A percentile compares a stretch with the other conserved stretches of the same genome.
phyloP scores from a whole-genome alignment of 2,329 filamentous ascomycete species.

The Penicillium sp. region DNA sequence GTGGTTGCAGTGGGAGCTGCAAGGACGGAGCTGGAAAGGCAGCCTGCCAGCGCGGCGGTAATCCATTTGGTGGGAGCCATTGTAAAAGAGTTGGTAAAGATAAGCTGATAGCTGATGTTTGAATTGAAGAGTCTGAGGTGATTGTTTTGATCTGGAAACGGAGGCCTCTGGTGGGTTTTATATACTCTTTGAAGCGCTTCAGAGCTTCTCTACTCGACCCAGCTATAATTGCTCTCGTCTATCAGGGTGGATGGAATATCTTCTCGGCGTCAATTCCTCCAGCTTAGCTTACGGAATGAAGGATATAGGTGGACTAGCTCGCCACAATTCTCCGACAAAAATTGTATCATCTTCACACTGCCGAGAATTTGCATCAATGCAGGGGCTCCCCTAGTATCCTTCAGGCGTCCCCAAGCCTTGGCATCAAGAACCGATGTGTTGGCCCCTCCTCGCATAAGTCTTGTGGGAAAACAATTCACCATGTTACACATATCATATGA shows the following conservation, averaged over 20 bases:
- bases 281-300: background rate
- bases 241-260: constrained; percentile 12
- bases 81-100: background rate
- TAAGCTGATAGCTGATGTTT: background rate
- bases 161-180: constrained; percentile 11
- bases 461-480: constrained; percentile 1
- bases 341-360: constrained; percentile 19
- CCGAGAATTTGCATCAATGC: background rate
- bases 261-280: background rate
- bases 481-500: background rate
- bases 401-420: constrained; percentile 11
- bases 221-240: background rate
- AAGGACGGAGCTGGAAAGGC: constrained; percentile 34
- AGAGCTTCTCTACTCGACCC: background rate
- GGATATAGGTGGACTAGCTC: constrained; percentile 10
- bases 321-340: constrained; percentile 20
- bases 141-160: background rate
- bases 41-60: constrained; percentile 31
- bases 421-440: constrained; percentile 6
- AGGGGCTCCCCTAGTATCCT: background rate
- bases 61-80: constrained; percentile 37
- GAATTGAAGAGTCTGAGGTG: constrained; percentile 13
- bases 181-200: constrained; percentile 5
- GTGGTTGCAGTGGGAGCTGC: constrained; percentile 36
- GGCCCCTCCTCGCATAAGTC: background rate